These are phyloP conservation scores for Juncus effusus DNA, from an alignment of 176 grass and related monocot species.

Conservation along the genomic window DNA sequence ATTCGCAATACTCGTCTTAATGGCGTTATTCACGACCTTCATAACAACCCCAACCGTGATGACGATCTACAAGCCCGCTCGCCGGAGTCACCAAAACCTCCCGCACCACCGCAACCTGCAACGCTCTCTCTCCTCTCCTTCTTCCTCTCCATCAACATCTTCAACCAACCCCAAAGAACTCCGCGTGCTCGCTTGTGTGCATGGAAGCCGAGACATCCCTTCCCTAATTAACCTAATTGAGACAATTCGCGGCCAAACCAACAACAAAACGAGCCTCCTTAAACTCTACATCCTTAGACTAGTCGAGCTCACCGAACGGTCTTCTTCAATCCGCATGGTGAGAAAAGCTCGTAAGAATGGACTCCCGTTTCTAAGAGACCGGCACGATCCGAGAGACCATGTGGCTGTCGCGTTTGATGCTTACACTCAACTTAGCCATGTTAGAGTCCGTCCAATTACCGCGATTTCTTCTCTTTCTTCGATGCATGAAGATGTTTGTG, in stretches of 20 bases:
- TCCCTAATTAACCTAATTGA: constrained; percentile 79
- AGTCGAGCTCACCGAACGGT: constrained; percentile 79
- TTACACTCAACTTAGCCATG: constrained; percentile 65
- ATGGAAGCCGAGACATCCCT: constrained; percentile 50
- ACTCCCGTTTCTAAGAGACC: constrained; percentile 38
- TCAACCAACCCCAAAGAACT: constrained; percentile 43
- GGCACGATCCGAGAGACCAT: constrained; percentile 39
- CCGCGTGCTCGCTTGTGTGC: constrained; percentile 67
- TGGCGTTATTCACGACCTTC: constrained; percentile 88
- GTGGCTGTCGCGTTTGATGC: constrained; percentile 70
- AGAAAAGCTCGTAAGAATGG: constrained; percentile 56
- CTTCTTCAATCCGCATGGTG: constrained; percentile 79
- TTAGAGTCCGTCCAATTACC: constrained; percentile 57
- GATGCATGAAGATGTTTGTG: constrained; percentile 76
- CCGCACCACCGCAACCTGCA: constrained; percentile 64
- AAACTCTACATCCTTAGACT: constrained; percentile 85
- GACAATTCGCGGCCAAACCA: constrained; percentile 51
- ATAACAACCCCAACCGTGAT: constrained; percentile 76
- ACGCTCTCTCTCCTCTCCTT: constrained; percentile 37
- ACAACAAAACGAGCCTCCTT: constrained; percentile 39
- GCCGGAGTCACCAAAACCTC: constrained; percentile 15
- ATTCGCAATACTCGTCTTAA: constrained; percentile 77
- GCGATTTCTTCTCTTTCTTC: constrained; percentile 73
- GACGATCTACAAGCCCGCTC: constrained; percentile 85
- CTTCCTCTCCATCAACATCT: constrained; percentile 34